phyloP scores from a whole-genome alignment of 306 rosid genomes.

The Lagenaria siceraria region DNA sequence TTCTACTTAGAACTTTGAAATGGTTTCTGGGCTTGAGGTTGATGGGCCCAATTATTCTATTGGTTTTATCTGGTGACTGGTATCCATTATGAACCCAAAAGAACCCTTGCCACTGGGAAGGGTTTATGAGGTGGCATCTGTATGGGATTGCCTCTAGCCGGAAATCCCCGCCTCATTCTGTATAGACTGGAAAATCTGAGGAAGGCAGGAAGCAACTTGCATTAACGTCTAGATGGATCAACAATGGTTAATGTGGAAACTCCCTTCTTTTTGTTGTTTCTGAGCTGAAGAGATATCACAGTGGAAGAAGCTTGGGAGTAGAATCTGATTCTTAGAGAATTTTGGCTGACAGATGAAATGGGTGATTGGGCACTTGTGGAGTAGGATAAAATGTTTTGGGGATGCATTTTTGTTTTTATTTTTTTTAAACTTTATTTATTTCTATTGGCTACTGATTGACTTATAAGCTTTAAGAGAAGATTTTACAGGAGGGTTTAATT shows the following conservation, averaged over 20 bases:
- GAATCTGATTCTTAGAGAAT: background rate
- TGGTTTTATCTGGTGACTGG: background rate
- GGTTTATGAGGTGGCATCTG: background rate
- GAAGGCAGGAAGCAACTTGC: background rate
- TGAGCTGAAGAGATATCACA: background rate
- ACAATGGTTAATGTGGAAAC: background rate
- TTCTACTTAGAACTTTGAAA: background rate
- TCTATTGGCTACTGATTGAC: background rate
- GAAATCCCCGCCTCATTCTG: background rate
- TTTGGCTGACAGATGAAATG: background rate
- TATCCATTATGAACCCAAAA: background rate
- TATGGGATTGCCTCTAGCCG: background rate
- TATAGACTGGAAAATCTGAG: background rate
- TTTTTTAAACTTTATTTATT: background rate
- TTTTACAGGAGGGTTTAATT: background rate
- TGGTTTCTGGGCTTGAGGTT: background rate
- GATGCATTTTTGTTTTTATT: background rate
- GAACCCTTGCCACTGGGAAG: background rate
- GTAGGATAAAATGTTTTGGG: no score
- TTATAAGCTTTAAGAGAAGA: background rate
- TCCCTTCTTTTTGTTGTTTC: background rate
- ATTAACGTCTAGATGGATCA: background rate
- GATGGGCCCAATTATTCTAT: background rate
- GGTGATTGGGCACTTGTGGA: background rate
- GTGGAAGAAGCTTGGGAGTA: background rate